Evolutionary conservation across 202 grass and related monocot species (phyloP).

Genomic region (Thinopyrum obtusiflorum): DNA sequence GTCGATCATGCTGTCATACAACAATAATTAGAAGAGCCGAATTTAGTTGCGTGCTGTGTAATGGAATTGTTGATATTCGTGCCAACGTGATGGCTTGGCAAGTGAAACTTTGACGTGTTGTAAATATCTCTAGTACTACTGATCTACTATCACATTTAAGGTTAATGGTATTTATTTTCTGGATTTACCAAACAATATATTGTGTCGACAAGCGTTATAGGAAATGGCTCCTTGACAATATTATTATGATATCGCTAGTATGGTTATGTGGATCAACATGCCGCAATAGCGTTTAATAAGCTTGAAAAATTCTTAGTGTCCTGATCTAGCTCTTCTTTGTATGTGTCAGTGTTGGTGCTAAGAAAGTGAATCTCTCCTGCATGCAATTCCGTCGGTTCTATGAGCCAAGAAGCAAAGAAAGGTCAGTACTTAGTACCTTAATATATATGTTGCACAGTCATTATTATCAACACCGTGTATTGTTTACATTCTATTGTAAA

Average conservation of each 20-base stretch:
- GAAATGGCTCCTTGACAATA: too few relatives aligned
- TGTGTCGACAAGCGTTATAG: background rate
- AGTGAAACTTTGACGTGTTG: too few relatives aligned
- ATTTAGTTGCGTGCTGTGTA: too few relatives aligned
- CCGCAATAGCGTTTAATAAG: background rate
- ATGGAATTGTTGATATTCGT: too few relatives aligned
- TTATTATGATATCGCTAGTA: background rate
- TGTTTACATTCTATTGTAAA: background rate
- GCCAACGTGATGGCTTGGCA: too few relatives aligned
- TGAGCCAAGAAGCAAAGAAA: slow-evolving; percentile 55
- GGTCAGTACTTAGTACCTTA: slow-evolving; percentile 39
- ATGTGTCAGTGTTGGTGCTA: slow-evolving; percentile 70
- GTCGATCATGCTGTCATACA: too few relatives aligned
- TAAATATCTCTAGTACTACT: too few relatives aligned
- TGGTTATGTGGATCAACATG: background rate
- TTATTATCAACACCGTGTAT: background rate
- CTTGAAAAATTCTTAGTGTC: background rate
- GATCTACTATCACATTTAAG: background rate
- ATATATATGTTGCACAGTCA: background rate
- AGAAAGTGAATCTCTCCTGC: slow-evolving; percentile 62
- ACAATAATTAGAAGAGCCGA: too few relatives aligned
- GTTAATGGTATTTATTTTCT: background rate
- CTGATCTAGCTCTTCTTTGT: slow-evolving; percentile 3
- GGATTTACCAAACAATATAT: background rate
- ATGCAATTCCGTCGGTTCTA: slow-evolving; percentile 50